Percentiles rank a stretch among this genome's conserved stretches.
These are phyloP conservation scores for Aspergillus sparsus DNA, from an alignment of 495 filamentous ascomycete species.

Conservation along the genomic window DNA sequence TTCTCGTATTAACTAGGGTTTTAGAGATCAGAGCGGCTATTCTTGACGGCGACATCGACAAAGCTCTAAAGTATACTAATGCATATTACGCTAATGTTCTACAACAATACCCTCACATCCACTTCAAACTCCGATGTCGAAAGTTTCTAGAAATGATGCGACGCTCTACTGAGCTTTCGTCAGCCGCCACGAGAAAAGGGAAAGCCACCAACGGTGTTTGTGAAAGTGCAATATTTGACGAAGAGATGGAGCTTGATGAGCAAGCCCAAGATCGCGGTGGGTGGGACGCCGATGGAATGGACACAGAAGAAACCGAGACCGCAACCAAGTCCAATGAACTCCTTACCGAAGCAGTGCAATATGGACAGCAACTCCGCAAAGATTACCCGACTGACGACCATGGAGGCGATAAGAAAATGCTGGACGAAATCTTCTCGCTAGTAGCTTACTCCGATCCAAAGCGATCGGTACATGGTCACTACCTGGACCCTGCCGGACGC, in stretches of 20 bases:
- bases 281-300: slow-evolving; percentile 55
- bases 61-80: slow-evolving; percentile 77
- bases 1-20: slow-evolving; percentile 21
- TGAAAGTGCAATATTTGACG: slow-evolving; percentile 57
- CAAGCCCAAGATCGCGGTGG: slow-evolving; percentile 50
- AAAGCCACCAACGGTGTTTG: slow-evolving; percentile 37
- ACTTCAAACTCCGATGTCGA: slow-evolving; percentile 85
- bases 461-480: slow-evolving; percentile 69
- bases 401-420: slow-evolving; percentile 68
- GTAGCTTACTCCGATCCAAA: slow-evolving; percentile 83
- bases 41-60: slow-evolving; percentile 91
- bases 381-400: slow-evolving; percentile 72
- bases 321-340: slow-evolving; percentile 53
- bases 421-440: slow-evolving; percentile 85
- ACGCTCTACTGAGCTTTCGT: slow-evolving; percentile 65
- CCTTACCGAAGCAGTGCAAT: slow-evolving; percentile 69
- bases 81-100: slow-evolving; percentile 80
- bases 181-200: slow-evolving; percentile 37
- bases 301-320: slow-evolving; percentile 49
- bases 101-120: slow-evolving; percentile 79
- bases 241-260: slow-evolving; percentile 85
- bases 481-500: slow-evolving; percentile 74
- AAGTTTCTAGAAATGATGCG: slow-evolving; percentile 98
- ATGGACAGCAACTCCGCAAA: slow-evolving; percentile 74
- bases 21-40: slow-evolving; percentile 84